phyloP scores from a whole-genome alignment of 2,329 filamentous ascomycete species.

The Fusarium sp. region DNA sequence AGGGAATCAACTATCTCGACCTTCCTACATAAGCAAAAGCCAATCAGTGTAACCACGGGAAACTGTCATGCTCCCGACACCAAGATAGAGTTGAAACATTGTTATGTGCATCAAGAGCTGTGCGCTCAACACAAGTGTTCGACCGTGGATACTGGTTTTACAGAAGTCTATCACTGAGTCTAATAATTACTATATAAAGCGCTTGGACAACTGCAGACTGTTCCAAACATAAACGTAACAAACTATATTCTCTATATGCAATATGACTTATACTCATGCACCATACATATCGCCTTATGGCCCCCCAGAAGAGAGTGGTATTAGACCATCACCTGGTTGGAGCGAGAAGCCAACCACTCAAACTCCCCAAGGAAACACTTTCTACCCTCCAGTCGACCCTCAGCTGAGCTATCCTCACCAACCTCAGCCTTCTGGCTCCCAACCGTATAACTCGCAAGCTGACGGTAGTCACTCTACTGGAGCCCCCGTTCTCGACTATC shows the following conservation, averaged over 20 bases:
- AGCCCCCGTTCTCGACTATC: neutral
- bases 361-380: neutral
- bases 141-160: neutral
- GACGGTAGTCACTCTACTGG: neutral
- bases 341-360: neutral
- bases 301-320: neutral
- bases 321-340: too few relatives aligned
- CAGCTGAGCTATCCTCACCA: neutral
- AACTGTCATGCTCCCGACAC: too few relatives aligned
- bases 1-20: neutral
- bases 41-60: neutral
- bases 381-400: neutral
- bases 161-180: neutral
- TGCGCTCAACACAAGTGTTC: too few relatives aligned
- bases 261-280: neutral
- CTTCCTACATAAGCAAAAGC: too few relatives aligned
- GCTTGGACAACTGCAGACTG: too few relatives aligned
- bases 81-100: too few relatives aligned
- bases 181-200: neutral
- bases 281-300: neutral
- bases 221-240: neutral
- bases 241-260: neutral
- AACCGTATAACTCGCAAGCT: neutral
- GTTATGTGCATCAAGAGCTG: too few relatives aligned
- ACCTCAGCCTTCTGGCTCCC: neutral